A percentile compares a stretch with the other conserved stretches of the same genome.
Conservation (phyloP, 306 rosid genomes). For the Corylus heterophylla region DNA sequence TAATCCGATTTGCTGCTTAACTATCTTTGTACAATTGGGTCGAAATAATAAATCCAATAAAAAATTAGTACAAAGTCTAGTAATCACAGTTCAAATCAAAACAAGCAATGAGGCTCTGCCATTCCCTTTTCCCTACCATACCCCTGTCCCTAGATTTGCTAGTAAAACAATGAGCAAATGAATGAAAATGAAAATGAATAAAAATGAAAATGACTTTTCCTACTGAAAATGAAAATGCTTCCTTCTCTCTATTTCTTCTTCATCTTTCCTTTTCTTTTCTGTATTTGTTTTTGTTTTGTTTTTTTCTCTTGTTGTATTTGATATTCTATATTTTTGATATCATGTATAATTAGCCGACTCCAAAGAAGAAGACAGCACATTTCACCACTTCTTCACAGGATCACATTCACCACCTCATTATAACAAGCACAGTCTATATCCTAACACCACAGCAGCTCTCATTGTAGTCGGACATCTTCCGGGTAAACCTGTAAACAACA, state of each 20-base stretch:
- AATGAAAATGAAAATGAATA: background rate
- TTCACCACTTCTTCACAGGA: conserved; percentile 12
- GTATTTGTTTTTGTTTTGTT: background rate
- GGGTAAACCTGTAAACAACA: conserved; percentile 46
- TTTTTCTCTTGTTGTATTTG: conserved; percentile 6
- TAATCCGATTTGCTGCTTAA: background rate
- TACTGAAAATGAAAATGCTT: conserved; percentile 18
- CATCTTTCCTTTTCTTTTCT: conserved; percentile 7
- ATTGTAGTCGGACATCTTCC: conserved; percentile 21
- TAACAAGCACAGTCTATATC: conserved; percentile 27
- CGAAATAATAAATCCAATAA: background rate
- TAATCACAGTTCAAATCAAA: conserved; percentile 7
- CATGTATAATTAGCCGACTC: conserved; percentile 5
- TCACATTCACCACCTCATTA: conserved; percentile 9
- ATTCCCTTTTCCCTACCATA: conserved; percentile 1
- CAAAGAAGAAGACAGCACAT: conserved; percentile 11
- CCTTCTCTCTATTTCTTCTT: background rate
- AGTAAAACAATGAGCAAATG: conserved; percentile 1
- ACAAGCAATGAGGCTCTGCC: background rate
- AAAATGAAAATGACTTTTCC: background rate
- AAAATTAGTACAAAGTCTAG: background rate
- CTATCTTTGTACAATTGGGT: background rate
- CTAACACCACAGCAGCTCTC: conserved; percentile 18
- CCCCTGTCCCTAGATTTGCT: background rate
- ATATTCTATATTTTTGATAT: background rate